Base-by-base conservation (phyloP, 352 stramenopile species). In the Phytophthora constricta region DNA sequence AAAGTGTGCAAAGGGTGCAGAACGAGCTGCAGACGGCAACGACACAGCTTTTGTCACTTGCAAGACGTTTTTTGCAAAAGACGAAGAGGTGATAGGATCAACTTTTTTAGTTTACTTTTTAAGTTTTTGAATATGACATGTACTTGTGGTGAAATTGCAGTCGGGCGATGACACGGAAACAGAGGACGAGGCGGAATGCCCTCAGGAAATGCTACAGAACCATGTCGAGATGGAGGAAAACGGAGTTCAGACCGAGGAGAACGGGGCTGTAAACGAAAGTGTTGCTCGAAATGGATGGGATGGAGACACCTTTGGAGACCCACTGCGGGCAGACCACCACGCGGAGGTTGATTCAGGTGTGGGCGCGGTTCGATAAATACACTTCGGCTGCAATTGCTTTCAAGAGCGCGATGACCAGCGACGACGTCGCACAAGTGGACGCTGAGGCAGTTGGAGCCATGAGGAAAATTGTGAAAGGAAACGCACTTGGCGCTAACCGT, bases 31-130 rank as follows among this genome's bases (percentile, higher is more conserved):
- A 59, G 19, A 28, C 39, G 25, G 52, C 37, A 20, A 50, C 52
- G 23, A 39, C 14, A 13, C 52, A 49, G 37, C 25, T 58, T 26
- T 25, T 58, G 23, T 8, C 16, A 4, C 19, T 49, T n/a, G 33
- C 37, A 7, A 58, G 26, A 5, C 4, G 22, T 13, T 22, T 20
- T 4, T 20, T 47, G 16, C 41, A 20, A 9, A 11, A 47, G 17
- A 13, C 13, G 7, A 13, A 13, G 13, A 42, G 10, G 10, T 42
- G 34, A 5, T 16, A 42, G 9, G n/a, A 42, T 42, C 34, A 13
- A 16, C 11, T 42, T 13, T 47, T 47, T 47, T 58, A 46, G 28
- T 48, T 58, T 45, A 45, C 5, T 47, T 25, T 37, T 27, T 58
- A 22, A 25, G 20, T 22, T 25, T 22, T 47, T 47, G 11, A 37